Base-by-base conservation (phyloP, 2,329 filamentous ascomycete species). In the Torrubiellomyces zombiae region DNA sequence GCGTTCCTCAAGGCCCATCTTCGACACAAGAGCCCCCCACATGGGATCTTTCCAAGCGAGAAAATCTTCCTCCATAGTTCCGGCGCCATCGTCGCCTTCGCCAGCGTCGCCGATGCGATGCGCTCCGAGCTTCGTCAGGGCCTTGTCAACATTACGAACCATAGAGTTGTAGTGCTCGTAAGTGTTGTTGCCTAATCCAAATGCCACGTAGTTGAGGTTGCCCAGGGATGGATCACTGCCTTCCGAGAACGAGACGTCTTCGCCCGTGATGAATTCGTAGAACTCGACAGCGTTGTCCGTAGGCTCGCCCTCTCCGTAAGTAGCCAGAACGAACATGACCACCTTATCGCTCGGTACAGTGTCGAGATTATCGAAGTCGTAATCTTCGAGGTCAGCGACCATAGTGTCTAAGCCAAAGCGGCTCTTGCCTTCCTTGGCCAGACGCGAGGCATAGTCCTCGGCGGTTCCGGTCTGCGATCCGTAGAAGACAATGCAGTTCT, bases 81-180 rank as follows among this genome's bases (percentile, higher is more conserved):
- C 89, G 36, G 89, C 85, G 35, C 91, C 89, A 48, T 98, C 89
- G 43, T 98, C 89, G 43, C 89, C 89, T 58, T 95, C 86, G 40
- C 91, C 89, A 28, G 85, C 82, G 29, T 74, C 63, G 22, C 89
- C 85, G 38, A 98, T 81, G 38, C 82, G 69, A 44, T 73, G 65
- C 9, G 79, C 89, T 32, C 89, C 89, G 12, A 92, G 63, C 43
- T 79, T 86, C 44, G 72, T 63, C 30, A 98, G 60, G 33, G 73
- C 74, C 49, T 77, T 73, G 55, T 89, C 73, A 29, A 95, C 75
- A 35, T 86, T 80, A 50, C 86, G 82, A 32, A 98, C 85, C 82
- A 98, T 93, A 26, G 78, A 78, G 60, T 98, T 98, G 66, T 94
- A 98, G 62, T 98, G 89, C 50, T 98, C 89, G 50, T 98, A 98